Evolutionary conservation across 371 early-diverging fungal species (phyloP).

Genomic region (Mortierella sp.): DNA sequence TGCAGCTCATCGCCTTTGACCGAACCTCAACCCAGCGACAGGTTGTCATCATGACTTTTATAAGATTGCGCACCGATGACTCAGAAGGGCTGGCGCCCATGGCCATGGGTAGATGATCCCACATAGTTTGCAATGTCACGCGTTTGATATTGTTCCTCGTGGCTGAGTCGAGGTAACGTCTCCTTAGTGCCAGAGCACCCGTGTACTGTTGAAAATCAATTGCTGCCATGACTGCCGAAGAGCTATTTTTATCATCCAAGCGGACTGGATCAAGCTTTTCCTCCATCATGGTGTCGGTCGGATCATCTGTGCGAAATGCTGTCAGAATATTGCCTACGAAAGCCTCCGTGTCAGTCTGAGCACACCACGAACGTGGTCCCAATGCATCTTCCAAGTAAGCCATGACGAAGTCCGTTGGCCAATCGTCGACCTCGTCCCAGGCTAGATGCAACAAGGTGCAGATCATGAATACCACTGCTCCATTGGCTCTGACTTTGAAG

Average conservation of each 20-base stretch:
- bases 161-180: constrained; percentile 27
- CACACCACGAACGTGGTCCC: constrained; percentile 52
- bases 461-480: constrained; percentile 38
- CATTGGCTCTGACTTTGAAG: constrained; percentile 50
- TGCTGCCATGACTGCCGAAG: constrained; percentile 37
- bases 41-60: constrained; percentile 51
- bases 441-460: constrained; percentile 44
- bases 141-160: constrained; percentile 37
- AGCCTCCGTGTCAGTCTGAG: constrained; percentile 28
- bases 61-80: constrained; percentile 32
- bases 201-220: constrained; percentile 43
- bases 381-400: constrained; percentile 49
- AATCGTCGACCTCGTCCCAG: constrained; percentile 45
- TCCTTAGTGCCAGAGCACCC: constrained; percentile 15
- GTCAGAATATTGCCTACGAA: constrained; percentile 50
- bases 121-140: constrained; percentile 30
- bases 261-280: constrained; percentile 41
- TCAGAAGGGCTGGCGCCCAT: constrained; percentile 36
- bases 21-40: constrained; percentile 53
- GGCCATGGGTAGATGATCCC: constrained; percentile 29
- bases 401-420: constrained; percentile 55
- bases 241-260: constrained; percentile 32
- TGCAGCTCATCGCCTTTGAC: constrained; percentile 39
- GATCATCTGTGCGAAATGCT: constrained; percentile 30
- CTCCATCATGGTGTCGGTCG: constrained; percentile 12